A percentile compares a stretch with the other conserved stretches of the same genome.
phyloP scores from a whole-genome alignment of 2,329 filamentous ascomycete genomes.

The Thermoascus crustaceus region DNA sequence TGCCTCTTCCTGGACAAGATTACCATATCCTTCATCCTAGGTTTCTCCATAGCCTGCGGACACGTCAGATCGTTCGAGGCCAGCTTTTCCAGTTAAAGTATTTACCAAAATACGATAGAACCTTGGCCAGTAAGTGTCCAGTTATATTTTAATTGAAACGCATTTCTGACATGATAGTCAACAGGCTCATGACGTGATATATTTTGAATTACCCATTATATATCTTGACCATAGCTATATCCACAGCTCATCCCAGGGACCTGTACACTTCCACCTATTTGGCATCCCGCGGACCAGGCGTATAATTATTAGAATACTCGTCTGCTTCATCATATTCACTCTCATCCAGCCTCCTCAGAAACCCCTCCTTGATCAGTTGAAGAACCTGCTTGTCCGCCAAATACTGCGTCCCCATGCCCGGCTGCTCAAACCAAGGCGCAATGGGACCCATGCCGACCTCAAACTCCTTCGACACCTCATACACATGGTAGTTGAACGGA shows the following conservation, averaged over 20 bases:
- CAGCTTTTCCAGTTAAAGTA: too few relatives aligned
- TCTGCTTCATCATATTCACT: slow-evolving; percentile 16
- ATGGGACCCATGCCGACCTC: slow-evolving; percentile 39
- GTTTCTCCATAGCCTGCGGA: too few relatives aligned
- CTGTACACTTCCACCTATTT: background rate
- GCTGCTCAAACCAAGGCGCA: slow-evolving; percentile 45
- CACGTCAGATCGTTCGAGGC: too few relatives aligned
- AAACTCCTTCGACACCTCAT: slow-evolving; percentile 36
- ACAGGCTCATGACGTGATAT: too few relatives aligned
- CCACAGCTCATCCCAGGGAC: background rate
- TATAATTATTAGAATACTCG: slow-evolving; percentile 15
- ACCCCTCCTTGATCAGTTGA: slow-evolving; percentile 25
- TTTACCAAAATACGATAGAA: too few relatives aligned
- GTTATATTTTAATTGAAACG: too few relatives aligned
- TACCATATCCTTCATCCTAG: too few relatives aligned
- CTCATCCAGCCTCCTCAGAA: slow-evolving; percentile 18
- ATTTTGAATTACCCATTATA: too few relatives aligned
- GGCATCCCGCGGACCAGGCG: slow-evolving; percentile 9
- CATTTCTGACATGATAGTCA: too few relatives aligned
- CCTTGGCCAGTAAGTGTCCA: too few relatives aligned
- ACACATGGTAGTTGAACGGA: slow-evolving; percentile 45
- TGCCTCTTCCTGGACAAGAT: too few relatives aligned
- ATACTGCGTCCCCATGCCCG: slow-evolving; percentile 39
- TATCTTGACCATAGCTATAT: too few relatives aligned
- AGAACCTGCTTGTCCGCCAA: slow-evolving; percentile 20